Base-by-base conservation (phyloP, 1,139 yeast genomes). In the Lodderomyces theae region DNA sequence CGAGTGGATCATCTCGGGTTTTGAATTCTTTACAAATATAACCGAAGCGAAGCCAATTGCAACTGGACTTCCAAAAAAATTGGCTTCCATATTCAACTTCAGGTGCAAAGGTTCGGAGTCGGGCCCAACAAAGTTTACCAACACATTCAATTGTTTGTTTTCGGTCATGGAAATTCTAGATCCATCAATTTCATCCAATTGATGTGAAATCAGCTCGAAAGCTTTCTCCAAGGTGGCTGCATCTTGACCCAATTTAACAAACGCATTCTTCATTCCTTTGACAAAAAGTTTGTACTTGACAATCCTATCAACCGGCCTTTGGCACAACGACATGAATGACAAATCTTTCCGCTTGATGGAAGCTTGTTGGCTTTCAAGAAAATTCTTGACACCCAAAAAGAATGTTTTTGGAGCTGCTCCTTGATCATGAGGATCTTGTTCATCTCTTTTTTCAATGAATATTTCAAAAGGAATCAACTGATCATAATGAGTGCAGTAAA, bases 261-360 rank as follows among this genome's bases (percentile, higher is more conserved):
- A 40, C 8, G 50, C 42, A 32, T 65, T 65, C 7, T 46, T 24
- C 4, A 78, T 50, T 1, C 73, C 62, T 35, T 74, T 76, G 17
- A 77, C 48, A 19, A 80, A 64, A 32, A 80, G 57, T 37, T 69
- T 66, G 51, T 80, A 80, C 48, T 78, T 76, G 4, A 72, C 61
- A 12, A 77, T 64, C 44, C 86, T 58, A 17, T 73, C 61, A 3
- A 77, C 64, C 2, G 86, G 86, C 53, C 70, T 69, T 47, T 77
- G 80, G 28, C 77, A 57, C 37, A 80, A 62, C 0, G 85, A 78
- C 11, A 60, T 48, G 35, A 76, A 71, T 0, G 80, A 72, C 17
- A 75, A 56, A 51, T 77, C 82, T 55, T 38, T 44, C 3, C 56
- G 57, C 18, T 52, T 59, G 0, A 54, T 44, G 0, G 43, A 35